A percentile compares a stretch with the other conserved stretches of the same genome.
Conservation (phyloP, 176 grass and related monocot genomes). For the Sorghum bicolor region DNA sequence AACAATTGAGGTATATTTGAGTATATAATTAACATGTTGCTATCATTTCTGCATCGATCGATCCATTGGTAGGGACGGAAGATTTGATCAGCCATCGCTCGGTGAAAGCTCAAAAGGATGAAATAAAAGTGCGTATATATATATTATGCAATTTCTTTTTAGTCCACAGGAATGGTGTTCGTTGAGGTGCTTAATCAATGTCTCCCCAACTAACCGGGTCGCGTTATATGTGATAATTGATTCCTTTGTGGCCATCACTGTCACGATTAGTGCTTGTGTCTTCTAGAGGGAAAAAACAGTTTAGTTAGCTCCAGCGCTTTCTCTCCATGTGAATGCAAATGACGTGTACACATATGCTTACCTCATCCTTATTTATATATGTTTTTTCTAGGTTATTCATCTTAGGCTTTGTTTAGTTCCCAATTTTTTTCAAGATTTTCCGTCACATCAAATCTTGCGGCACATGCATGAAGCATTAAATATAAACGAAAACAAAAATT, state of each 20-base stretch:
- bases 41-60: neutral
- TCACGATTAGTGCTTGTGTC: constrained; percentile 17
- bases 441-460: too few relatives aligned
- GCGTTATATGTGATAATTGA: constrained; percentile 22
- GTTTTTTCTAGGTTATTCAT: too few relatives aligned
- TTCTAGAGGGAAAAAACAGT: neutral
- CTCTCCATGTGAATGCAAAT: neutral
- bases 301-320: neutral
- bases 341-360: neutral
- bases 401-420: too few relatives aligned
- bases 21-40: neutral
- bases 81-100: neutral
- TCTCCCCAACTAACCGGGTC: constrained; percentile 20
- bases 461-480: too few relatives aligned
- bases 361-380: too few relatives aligned
- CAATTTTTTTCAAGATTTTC: too few relatives aligned
- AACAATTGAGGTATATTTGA: neutral
- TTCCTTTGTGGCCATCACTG: constrained; percentile 8
- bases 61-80: neutral
- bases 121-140: neutral
- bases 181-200: constrained; percentile 46
- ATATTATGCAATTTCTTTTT: neutral
- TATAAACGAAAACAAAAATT: too few relatives aligned
- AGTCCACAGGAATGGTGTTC: neutral
- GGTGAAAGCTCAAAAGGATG: neutral